Conservation (phyloP, 2,329 filamentous ascomycete genomes). For the Byssoonygena ceratinophila region DNA sequence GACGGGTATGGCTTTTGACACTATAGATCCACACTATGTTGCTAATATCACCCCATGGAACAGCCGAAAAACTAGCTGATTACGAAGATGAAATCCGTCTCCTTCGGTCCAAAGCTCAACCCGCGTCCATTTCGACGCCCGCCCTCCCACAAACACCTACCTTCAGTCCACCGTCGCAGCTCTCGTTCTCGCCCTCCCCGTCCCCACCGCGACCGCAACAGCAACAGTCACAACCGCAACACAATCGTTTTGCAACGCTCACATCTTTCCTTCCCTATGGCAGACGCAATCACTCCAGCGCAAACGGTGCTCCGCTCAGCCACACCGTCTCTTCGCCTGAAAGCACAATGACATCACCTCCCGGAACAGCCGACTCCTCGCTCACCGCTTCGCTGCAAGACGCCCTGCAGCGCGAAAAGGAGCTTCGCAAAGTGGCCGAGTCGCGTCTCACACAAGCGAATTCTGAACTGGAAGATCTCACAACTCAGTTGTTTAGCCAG, state of each 20-base stretch:
- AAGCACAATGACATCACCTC: slow-evolving; percentile 13
- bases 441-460: slow-evolving; percentile 44
- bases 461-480: slow-evolving; percentile 52
- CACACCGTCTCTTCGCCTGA: slow-evolving; percentile 18
- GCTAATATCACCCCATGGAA: slow-evolving; percentile 9
- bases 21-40: not conserved
- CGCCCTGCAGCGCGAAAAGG: slow-evolving; percentile 46
- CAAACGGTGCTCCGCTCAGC: slow-evolving; percentile 20
- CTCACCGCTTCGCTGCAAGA: slow-evolving; percentile 37
- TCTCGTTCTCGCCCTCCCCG: slow-evolving; percentile 23
- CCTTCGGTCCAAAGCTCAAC: slow-evolving; percentile 31
- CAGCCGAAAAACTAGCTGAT: slow-evolving; percentile 49
- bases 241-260: slow-evolving; percentile 31
- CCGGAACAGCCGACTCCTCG: slow-evolving; percentile 16
- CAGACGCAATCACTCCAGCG: slow-evolving; percentile 28
- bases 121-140: slow-evolving; percentile 19
- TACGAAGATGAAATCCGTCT: slow-evolving; percentile 53
- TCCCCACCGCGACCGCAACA: slow-evolving; percentile 16
- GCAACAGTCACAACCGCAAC: slow-evolving; percentile 23
- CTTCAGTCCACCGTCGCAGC: slow-evolving; percentile 22
- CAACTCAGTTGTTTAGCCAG: slow-evolving; percentile 50
- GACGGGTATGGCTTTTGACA: slow-evolving; percentile 36
- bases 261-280: slow-evolving; percentile 33
- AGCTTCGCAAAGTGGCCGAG: slow-evolving; percentile 48
- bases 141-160: slow-evolving; percentile 23